Evolutionary conservation across 2,329 filamentous ascomycete species (phyloP), one percentile per base, ranked within the genome.

Genomic region (Alternaria triticina): DNA sequence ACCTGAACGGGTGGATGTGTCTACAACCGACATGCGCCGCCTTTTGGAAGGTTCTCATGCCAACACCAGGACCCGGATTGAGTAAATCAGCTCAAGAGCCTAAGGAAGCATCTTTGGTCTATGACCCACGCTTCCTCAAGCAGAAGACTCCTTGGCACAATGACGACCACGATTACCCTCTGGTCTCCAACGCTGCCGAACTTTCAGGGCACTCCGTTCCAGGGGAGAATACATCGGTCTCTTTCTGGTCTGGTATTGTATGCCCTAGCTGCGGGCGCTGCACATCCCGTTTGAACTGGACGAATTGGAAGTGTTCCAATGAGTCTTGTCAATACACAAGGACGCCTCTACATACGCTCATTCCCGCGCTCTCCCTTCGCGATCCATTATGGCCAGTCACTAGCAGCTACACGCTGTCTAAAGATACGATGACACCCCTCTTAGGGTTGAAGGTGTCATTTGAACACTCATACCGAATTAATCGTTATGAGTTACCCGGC

Each of bases 211-310:
- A 80, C 13, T 75, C 80, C 0, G 71, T 80, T 5, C 69, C 78
- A 1, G 82, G 82, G 5, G 80, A 83, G 58, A 84, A 86, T 4
- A 84, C 86, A 0, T 84, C 86, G 11, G 79, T 81, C 3, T 76
- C 82, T 9, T 87, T 86, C 59, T 90, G 87, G 71, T 82, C 83
- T 54, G 91, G 91, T 0, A 86, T 93, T 50, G 86, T 91, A 2
- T 94, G 91, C 68, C 88, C 87, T 0, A 62, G 79, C 2, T 94
- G 91, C 66, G 80, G 83, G 0, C 84, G 87, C 44, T 92, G 90
- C 69, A 88, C 84, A 45, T 83, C 87, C 3, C 84, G 91, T 1
- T 81, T 85, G 13, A 77, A 83, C 23, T 94, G 90, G 89, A 79
- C 78, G 6, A 83, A 84, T 1, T 92, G 89, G 90, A 77, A 80